Evolutionary conservation across 495 filamentous ascomycete genomes (phyloP).

Genomic region (Pyronema omphalodes): DNA sequence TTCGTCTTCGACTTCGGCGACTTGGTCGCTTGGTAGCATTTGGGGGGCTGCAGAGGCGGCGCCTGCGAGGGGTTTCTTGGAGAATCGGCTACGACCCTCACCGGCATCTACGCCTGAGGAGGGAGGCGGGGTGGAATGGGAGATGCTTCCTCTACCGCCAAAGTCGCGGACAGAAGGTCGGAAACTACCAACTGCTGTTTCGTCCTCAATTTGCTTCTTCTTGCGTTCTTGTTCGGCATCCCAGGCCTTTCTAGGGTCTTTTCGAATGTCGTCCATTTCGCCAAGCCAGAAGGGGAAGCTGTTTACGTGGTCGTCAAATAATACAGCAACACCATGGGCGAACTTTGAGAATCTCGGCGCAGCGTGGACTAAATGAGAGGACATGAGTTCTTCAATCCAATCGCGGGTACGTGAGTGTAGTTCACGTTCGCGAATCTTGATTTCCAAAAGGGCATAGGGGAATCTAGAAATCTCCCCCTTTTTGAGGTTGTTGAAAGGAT

Average conservation of each 20-base stretch:
- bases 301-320: slow-evolving; percentile 95
- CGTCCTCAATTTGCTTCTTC: slow-evolving; percentile 58
- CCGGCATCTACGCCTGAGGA: neutral
- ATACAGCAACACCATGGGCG: slow-evolving; percentile 71
- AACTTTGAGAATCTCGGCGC: slow-evolving; percentile 90
- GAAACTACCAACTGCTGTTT: slow-evolving; percentile 75
- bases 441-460: slow-evolving; percentile 78
- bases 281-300: slow-evolving; percentile 89
- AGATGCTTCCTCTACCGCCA: slow-evolving; percentile 14
- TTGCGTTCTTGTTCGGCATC: slow-evolving; percentile 67
- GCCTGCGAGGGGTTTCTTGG: slow-evolving; percentile 7
- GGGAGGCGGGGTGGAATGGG: slow-evolving; percentile 9
- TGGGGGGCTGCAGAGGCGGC: slow-evolving; percentile 2
- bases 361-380: slow-evolving; percentile 76
- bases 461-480: slow-evolving; percentile 87
- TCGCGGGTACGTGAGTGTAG: slow-evolving; percentile 32
- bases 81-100: slow-evolving; percentile 7
- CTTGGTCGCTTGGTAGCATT: slow-evolving; percentile 3
- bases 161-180: slow-evolving; percentile 30
- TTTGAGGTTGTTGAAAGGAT: slow-evolving; percentile 65
- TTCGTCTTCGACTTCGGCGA: neutral
- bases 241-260: slow-evolving; percentile 79
- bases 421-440: slow-evolving; percentile 42
- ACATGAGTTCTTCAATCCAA: slow-evolving; percentile 81
- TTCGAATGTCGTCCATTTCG: slow-evolving; percentile 79